Evolutionary conservation across 1,139 yeast species (phyloP).

Genomic region (Wickerhamomyces sp.): DNA sequence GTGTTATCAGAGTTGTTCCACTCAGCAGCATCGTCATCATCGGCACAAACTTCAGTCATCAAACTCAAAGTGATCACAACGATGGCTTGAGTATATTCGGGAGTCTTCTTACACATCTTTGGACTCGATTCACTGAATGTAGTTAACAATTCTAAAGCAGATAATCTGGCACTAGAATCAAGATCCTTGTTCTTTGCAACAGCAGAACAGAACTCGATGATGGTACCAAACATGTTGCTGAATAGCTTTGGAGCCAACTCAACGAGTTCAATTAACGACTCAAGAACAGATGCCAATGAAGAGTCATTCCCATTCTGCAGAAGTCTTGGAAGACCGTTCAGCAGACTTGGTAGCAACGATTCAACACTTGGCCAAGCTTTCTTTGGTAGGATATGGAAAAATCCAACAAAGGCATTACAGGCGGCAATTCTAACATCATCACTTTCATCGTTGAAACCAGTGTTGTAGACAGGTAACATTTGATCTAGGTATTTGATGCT

Average conservation of each 20-base stretch:
- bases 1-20: slow-evolving; percentile 84
- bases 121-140: slow-evolving; percentile 94
- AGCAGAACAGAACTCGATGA: slow-evolving; percentile 76
- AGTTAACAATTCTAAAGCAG: slow-evolving; percentile 83
- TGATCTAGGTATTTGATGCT: slow-evolving; percentile 52
- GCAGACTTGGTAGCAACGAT: slow-evolving; percentile 73
- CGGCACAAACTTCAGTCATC: slow-evolving; percentile 91
- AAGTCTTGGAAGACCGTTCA: slow-evolving; percentile 84
- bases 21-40: slow-evolving; percentile 75
- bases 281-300: slow-evolving; percentile 83
- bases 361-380: slow-evolving; percentile 71
- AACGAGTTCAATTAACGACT: slow-evolving; percentile 82
- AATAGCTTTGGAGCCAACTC: slow-evolving; percentile 94
- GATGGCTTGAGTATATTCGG: slow-evolving; percentile 65
- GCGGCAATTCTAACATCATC: slow-evolving; percentile 90
- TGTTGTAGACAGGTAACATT: slow-evolving; percentile 63
- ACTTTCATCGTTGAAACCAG: slow-evolving; percentile 71
- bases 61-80: slow-evolving; percentile 71
- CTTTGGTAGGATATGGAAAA: slow-evolving; percentile 78
- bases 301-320: slow-evolving; percentile 72
- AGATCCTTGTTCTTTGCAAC: slow-evolving; percentile 78
- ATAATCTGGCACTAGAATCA: slow-evolving; percentile 74
- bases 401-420: slow-evolving; percentile 87
- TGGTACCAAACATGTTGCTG: slow-evolving; percentile 80
- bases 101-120: slow-evolving; percentile 83